These are phyloP conservation scores for Boletus coccyginus DNA, from an alignment of 768 basidiomycete species.

Conservation along the genomic window DNA sequence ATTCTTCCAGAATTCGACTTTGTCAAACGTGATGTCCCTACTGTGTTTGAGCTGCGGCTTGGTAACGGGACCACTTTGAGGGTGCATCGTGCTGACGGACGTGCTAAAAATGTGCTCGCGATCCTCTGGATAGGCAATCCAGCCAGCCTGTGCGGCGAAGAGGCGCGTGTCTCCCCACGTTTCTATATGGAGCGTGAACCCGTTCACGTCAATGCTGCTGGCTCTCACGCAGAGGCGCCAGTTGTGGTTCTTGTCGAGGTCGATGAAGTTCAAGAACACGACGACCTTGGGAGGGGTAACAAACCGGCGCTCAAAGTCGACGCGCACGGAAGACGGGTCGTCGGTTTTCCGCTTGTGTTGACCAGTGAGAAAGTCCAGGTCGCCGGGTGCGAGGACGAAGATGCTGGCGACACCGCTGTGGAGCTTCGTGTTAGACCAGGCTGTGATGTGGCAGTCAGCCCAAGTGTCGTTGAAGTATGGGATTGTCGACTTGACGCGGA, in stretches of 20 bases:
- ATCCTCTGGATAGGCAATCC: conserved; percentile 19
- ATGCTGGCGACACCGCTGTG: no score
- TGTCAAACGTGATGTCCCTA: conserved; percentile 1
- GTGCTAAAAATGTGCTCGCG: conserved; percentile 13
- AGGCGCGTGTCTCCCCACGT: conserved; percentile 8
- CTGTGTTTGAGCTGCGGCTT: neutral
- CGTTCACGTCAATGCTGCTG: conserved; percentile 3
- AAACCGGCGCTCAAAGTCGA: conserved; percentile 13
- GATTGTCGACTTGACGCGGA: conserved; percentile 10
- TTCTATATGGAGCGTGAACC: conserved; percentile 15
- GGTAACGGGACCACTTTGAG: neutral
- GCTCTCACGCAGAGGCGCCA: conserved; percentile 8
- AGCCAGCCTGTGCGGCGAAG: neutral
- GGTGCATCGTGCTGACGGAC: conserved; percentile 2
- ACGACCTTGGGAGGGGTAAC: conserved; percentile 16
- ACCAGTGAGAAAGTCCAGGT: no score
- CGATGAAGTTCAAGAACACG: conserved; percentile 13
- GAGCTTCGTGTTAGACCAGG: neutral
- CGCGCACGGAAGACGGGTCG: neutral
- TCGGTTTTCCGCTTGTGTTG: no score
- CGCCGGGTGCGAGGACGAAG: neutral
- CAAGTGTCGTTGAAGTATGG: neutral
- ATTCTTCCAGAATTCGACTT: conserved; percentile 8
- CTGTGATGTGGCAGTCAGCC: neutral
- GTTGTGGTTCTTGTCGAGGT: conserved; percentile 2